phyloP scores from a whole-genome alignment of 2,329 filamentous ascomycete genomes.

The Periconia sp. region DNA sequence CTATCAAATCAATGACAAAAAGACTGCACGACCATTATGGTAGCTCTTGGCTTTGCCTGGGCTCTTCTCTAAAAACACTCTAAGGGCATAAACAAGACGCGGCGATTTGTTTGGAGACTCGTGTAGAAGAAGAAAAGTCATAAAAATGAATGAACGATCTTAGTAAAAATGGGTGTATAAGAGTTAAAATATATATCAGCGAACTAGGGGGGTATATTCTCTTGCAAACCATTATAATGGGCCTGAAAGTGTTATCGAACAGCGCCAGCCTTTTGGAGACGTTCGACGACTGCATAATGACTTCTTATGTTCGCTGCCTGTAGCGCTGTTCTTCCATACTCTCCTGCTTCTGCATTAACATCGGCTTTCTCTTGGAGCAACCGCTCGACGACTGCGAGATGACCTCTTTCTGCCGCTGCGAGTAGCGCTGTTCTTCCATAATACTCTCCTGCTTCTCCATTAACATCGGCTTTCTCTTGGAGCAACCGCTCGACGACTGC shows the following conservation, averaged over 20 bases:
- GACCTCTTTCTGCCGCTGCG: constrained; percentile 10
- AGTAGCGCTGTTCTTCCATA: constrained; percentile 8
- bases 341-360: constrained; percentile 9
- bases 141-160: too few relatives aligned
- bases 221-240: not conserved
- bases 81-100: too few relatives aligned
- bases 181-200: too few relatives aligned
- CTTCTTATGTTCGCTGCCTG: not conserved
- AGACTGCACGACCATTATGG: constrained; percentile 20
- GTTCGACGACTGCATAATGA: constrained; percentile 11
- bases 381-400: constrained; percentile 9
- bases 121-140: too few relatives aligned
- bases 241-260: not conserved
- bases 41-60: constrained; percentile 26
- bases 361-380: constrained; percentile 10
- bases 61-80: constrained; percentile 21
- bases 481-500: constrained; percentile 7
- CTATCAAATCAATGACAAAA: too few relatives aligned
- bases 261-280: constrained; percentile 1
- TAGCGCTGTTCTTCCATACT: constrained; percentile 12
- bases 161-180: too few relatives aligned
- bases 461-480: constrained; percentile 8
- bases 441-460: constrained; percentile 2
- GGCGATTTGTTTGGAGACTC: too few relatives aligned
- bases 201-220: too few relatives aligned